Evolutionary conservation across 2,329 filamentous ascomycete genomes (phyloP).

Genomic region (Chaetomium strumarium): DNA sequence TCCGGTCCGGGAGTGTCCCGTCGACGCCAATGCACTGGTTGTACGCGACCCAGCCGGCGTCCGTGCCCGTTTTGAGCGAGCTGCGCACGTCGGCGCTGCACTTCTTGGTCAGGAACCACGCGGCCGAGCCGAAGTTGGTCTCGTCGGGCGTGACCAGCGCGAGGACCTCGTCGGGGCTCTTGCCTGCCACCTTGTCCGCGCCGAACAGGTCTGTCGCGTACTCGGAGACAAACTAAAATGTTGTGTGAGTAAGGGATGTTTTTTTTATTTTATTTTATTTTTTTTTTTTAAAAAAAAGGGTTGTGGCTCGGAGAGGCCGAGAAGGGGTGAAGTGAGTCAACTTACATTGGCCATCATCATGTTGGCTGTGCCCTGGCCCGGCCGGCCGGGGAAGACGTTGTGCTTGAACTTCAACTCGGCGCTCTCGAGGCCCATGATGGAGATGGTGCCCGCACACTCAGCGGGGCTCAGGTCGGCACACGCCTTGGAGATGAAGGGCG

Average conservation of each 20-base stretch:
- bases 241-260: neutral
- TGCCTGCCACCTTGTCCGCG: conserved; percentile 28
- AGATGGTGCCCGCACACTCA: conserved; percentile 64
- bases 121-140: conserved; percentile 48
- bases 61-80: conserved; percentile 32
- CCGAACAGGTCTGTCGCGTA: conserved; percentile 41
- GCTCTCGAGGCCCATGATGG: conserved; percentile 67
- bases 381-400: conserved; percentile 47
- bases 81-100: conserved; percentile 33
- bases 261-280: too few species aligned
- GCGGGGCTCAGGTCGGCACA: conserved; percentile 54
- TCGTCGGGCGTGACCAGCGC: conserved; percentile 41
- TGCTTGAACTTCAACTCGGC: conserved; percentile 64
- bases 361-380: conserved; percentile 65
- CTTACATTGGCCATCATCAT: conserved; percentile 36
- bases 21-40: conserved; percentile 43
- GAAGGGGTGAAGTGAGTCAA: neutral
- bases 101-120: conserved; percentile 46
- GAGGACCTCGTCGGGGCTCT: conserved; percentile 37
- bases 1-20: conserved; percentile 28
- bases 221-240: conserved; percentile 22
- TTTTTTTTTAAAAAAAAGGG: too few species aligned
- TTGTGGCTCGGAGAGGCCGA: neutral
- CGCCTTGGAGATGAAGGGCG: conserved; percentile 47
- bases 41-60: conserved; percentile 40